Base-by-base conservation (phyloP, 352 stramenopile species). In the Aphanomyces euteiches region DNA sequence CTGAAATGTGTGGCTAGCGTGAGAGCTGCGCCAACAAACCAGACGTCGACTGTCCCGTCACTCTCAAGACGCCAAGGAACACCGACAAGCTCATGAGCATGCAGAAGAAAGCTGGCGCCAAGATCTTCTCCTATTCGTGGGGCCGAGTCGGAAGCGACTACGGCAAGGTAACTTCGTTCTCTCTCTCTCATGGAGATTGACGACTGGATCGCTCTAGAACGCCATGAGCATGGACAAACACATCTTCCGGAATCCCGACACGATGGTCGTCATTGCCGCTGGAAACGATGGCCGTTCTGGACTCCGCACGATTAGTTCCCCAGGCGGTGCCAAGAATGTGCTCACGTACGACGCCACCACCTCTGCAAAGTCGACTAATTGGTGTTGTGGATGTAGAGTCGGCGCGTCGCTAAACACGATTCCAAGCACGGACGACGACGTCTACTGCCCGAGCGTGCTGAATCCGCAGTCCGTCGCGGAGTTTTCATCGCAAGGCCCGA, bases 121-220 rank as follows among this genome's bases (percentile, higher is more conserved):
- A 78, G 54, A 92, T 92, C 59, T 92, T 94, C 57, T 94, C 86
- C 15, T 94, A 90, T 37, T 94, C 86, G 53, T 94, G 87, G 87
- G 87, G 87, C 38, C 91, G 82, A 5, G 75, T 78, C 34, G 82
- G 83, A 40, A 89, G 80, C 12, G 86, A 92, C 66, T 94, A 94
- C 72, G 89, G 81, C 64, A 75, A 74, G 28, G 56, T 73, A 56
- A 28, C 28, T 2, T 28, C n/a, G n/a, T n/a, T n/a, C 28, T 28
- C 28, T 28, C 28, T 28, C 28, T 28, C 2, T 28, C 28, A 28
- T 28, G 1, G 2, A 28, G 28, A 28, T 28, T 28, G 28, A 28
- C 28, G 28, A 28, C 28, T 28, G 28, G 28, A 28, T 28, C 28
- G 28, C 8, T 37, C 6, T 70, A 70, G 5, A 84, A 93, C 70